Evolutionary conservation across 2,329 filamentous ascomycete species (phyloP).

Genomic region (Penicillium sp.): DNA sequence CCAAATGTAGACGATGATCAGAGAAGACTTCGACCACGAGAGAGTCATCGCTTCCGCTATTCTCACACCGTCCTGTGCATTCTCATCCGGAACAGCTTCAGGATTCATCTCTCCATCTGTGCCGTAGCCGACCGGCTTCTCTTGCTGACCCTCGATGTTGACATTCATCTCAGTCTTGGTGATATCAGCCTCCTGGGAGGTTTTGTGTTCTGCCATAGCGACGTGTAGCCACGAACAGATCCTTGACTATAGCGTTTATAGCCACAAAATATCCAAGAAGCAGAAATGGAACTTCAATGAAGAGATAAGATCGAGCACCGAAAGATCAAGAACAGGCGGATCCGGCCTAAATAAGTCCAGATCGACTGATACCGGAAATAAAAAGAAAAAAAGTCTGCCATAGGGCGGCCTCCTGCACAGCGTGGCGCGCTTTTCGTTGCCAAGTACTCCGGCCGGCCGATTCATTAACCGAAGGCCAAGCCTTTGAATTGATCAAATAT

Average conservation of each 20-base stretch:
- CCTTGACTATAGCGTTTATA: background rate
- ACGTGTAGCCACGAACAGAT: background rate
- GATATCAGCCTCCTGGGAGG: background rate
- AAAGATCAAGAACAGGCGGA: background rate
- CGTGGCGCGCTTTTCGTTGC: background rate
- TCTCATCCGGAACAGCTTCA: slow-evolving; percentile 4
- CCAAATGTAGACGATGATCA: slow-evolving; percentile 12
- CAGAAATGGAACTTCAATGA: background rate
- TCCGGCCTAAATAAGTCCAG: background rate
- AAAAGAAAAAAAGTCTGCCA: background rate
- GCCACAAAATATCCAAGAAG: background rate
- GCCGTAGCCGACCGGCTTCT: background rate
- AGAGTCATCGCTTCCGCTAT: slow-evolving; percentile 14
- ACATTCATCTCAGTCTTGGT: slow-evolving; percentile 2
- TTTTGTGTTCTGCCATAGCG: background rate
- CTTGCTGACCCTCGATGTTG: background rate
- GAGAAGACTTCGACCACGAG: slow-evolving; percentile 9
- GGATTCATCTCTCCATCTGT: background rate
- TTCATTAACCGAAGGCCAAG: background rate
- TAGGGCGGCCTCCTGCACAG: background rate
- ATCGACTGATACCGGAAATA: background rate
- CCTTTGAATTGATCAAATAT: background rate
- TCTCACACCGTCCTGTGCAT: slow-evolving; percentile 15
- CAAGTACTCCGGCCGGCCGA: background rate
- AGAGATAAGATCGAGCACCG: background rate